Evolutionary conservation across 2,329 filamentous ascomycete genomes (phyloP).

Genomic region (Tolypocladium nubicola): DNA sequence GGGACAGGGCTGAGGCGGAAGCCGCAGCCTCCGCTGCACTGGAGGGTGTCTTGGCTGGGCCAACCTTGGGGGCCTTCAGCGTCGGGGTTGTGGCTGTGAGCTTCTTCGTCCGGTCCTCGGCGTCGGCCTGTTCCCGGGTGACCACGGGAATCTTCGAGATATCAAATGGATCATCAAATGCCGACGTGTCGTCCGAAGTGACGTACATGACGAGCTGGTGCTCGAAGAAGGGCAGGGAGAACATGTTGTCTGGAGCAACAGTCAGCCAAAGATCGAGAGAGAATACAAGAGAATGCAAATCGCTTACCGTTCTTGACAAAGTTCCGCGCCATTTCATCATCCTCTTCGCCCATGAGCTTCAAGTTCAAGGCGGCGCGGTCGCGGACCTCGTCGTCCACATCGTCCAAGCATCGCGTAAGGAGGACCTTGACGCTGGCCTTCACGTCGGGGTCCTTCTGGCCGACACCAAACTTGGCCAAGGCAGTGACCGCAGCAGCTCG

Average conservation of each 20-base stretch:
- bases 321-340: conserved; percentile 72
- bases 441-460: conserved; percentile 90
- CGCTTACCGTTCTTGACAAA: conserved; percentile 87
- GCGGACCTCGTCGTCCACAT: conserved; percentile 94
- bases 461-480: conserved; percentile 92
- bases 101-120: conserved; percentile 95
- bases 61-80: conserved; percentile 81
- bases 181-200: conserved; percentile 78
- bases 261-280: neutral
- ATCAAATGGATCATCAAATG: conserved; percentile 80
- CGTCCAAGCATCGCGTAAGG: conserved; percentile 85
- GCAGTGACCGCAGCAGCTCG: conserved; percentile 92
- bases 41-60: conserved; percentile 60
- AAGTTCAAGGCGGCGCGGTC: conserved; percentile 91
- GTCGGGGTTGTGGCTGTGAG: conserved; percentile 86
- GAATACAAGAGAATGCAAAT: neutral
- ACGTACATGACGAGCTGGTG: conserved; percentile 98
- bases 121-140: conserved; percentile 89
- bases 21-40: conserved; percentile 65
- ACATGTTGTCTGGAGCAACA: conserved; percentile 66
- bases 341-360: conserved; percentile 83
- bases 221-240: conserved; percentile 87
- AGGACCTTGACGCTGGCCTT: conserved; percentile 92
- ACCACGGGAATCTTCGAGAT: conserved; percentile 85
- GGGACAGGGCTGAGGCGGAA: conserved; percentile 66